These are phyloP conservation scores for Immersiella caudata DNA, from an alignment of 495 filamentous ascomycete species.

Conservation along the genomic window DNA sequence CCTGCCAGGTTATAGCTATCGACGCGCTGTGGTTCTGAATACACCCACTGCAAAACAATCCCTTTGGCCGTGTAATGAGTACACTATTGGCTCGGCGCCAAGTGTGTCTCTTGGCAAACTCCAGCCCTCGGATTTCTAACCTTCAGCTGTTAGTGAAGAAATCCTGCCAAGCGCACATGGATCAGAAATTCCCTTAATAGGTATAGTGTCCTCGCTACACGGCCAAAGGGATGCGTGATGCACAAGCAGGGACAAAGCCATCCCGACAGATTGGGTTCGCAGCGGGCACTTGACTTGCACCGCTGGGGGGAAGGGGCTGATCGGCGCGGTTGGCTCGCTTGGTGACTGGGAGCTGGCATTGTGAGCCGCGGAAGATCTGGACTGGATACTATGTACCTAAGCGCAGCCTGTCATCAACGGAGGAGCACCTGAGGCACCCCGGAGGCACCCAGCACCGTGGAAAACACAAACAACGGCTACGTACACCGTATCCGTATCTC, in stretches of 20 bases:
- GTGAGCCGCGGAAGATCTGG: background rate
- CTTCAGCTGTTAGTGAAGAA: too few species aligned
- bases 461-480: conserved; percentile 5
- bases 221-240: too few species aligned
- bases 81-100: too few species aligned
- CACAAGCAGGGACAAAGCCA: conserved; percentile 2
- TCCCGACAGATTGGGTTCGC: conserved; percentile 25
- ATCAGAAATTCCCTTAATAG: too few species aligned
- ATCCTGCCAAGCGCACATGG: too few species aligned
- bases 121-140: too few species aligned
- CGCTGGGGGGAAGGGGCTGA: conserved; percentile 16
- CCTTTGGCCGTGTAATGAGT: too few species aligned
- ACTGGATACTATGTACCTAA: background rate
- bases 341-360: background rate
- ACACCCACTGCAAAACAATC: conserved; percentile 7
- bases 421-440: background rate
- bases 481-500: conserved; percentile 1
- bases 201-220: too few species aligned
- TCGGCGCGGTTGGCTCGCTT: conserved; percentile 19
- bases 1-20: background rate
- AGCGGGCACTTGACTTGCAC: conserved; percentile 1
- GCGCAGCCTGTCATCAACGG: conserved; percentile 8
- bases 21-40: too few species aligned
- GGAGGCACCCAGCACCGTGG: background rate
- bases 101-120: too few species aligned